Base-by-base conservation (phyloP, 2,329 filamentous ascomycete species). In the Penicillium sp. region DNA sequence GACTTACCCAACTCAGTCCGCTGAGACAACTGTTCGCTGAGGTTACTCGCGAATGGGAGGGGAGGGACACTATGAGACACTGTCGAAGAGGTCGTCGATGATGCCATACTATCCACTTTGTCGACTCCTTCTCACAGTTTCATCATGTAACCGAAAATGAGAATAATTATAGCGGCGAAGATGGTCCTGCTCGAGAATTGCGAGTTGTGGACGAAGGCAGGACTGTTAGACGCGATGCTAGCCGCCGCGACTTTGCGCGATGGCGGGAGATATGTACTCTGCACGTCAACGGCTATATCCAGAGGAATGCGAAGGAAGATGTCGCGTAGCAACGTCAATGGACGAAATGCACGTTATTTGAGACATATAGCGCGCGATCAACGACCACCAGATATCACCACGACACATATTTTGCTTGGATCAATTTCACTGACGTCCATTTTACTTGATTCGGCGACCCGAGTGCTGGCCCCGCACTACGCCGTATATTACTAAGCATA, bases 1-100 rank as follows among this genome's bases (percentile, higher is more conserved):
- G 63, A 61, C 57, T 68, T 60, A 56, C 60, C 46, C 56, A 66
- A 65, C 48, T 68, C 65, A 45, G 66, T 65, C 58, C 64, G 67
- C 53, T 75, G 73, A 38, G 66, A 70, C 45, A 78, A 66, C 65
- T 78, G 76, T 63, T 77, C 73, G 61, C 73, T 77, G 41, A 78
- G 69, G 53, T 74, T 74, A 69, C 76, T 77, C 60, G 76, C 74
- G 56, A 76, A 75, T 31, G 67, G 67, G 29, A 59, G 56, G 30
- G 63, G 44, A 50, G 68, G 62, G 46, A 66, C 41, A 57, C 53
- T 71, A 57, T 67, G 70, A 54, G 69, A 67, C 47, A 69, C 45
- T 26, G 60, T 61, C 6, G 68, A 69, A 15, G 70, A 55, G 38
- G 60, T 60, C 11, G 54, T 67, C n/a, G 67, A 69, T 38, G 67